Percentiles rank a stretch among this genome's conserved stretches.
phyloP scores from a whole-genome alignment of 1,284 basidiomycete species.

The Lignosus rhinocerotis region DNA sequence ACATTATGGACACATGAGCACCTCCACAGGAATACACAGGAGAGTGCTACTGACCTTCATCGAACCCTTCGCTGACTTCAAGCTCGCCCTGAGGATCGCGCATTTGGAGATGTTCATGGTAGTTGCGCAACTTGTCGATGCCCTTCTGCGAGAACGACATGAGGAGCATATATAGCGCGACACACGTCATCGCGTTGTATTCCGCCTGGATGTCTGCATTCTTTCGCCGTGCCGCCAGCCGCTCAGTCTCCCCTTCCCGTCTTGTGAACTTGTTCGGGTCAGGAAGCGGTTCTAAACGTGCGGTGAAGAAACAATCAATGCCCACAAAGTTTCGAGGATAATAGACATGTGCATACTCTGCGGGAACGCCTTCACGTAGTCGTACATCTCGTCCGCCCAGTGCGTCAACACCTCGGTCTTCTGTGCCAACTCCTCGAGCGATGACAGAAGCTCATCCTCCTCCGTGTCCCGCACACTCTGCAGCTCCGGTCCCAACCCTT shows the following conservation, averaged over 20 bases:
- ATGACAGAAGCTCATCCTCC: conserved; percentile 77
- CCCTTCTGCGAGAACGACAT: conserved; percentile 93
- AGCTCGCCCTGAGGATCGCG: conserved; percentile 72
- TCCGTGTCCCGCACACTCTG: conserved; percentile 62
- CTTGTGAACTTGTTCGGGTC: conserved; percentile 71
- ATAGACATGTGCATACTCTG: conserved; percentile 55
- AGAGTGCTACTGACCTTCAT: conserved; percentile 56
- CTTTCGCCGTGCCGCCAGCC: conserved; percentile 61
- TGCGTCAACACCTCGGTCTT: conserved; percentile 93
- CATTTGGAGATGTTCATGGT: conserved; percentile 77
- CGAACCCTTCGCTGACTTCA: conserved; percentile 72
- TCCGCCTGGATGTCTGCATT: conserved; percentile 75
- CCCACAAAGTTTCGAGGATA: not conserved
- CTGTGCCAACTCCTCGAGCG: conserved; percentile 88
- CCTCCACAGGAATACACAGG: not conserved
- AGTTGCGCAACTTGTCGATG: conserved; percentile 72
- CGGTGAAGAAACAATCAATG: not conserved
- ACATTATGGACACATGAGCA: conserved; percentile 7
- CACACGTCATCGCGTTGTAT: conserved; percentile 78
- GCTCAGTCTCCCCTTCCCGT: conserved; percentile 72
- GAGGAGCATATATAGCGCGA: conserved; percentile 91
- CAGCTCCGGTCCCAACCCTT: conserved; percentile 30
- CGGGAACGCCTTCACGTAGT: conserved; percentile 74
- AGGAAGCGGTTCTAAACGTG: conserved; percentile 61
- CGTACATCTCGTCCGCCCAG: conserved; percentile 93